Evolutionary conservation across 768 basidiomycete species (phyloP).

Genomic region (Termitomyces sp.): DNA sequence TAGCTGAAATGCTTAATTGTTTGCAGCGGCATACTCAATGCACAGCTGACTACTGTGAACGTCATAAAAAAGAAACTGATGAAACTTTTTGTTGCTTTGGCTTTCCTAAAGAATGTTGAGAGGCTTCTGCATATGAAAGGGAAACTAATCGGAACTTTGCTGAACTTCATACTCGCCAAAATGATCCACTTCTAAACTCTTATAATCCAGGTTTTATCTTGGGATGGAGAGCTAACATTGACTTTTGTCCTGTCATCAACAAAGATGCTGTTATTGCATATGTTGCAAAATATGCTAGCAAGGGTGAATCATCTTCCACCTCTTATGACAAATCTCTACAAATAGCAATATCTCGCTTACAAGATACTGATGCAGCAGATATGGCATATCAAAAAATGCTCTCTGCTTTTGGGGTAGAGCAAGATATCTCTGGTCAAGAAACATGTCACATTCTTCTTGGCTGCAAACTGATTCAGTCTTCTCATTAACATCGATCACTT

Average conservation of each 20-base stretch:
- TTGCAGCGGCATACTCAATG: slow-evolving; percentile 1
- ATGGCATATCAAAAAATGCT: slow-evolving; percentile 12
- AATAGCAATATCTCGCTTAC: slow-evolving; percentile 3
- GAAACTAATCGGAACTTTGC: too few species aligned
- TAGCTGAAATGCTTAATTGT: slow-evolving; percentile 2
- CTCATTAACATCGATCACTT: neutral
- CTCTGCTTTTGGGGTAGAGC: slow-evolving; percentile 5
- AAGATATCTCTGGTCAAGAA: slow-evolving; percentile 8
- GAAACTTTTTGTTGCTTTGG: too few species aligned
- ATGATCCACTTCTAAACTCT: too few species aligned
- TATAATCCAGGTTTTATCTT: too few species aligned
- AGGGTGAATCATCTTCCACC: neutral
- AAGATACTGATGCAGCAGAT: slow-evolving; percentile 2
- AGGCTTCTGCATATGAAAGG: too few species aligned
- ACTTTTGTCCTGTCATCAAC: too few species aligned
- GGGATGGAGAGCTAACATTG: too few species aligned
- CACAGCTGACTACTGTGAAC: slow-evolving; percentile 1
- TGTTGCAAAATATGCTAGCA: too few species aligned
- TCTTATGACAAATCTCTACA: slow-evolving; percentile 2
- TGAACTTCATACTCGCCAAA: neutral
- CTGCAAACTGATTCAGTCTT: slow-evolving; percentile 3
- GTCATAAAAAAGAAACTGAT: too few species aligned
- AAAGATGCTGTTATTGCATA: too few species aligned
- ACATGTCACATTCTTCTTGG: slow-evolving; percentile 7
- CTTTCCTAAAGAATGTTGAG: too few species aligned